Conservation (phyloP, 441 rosid species). For the Gossypium schwendimanii region DNA sequence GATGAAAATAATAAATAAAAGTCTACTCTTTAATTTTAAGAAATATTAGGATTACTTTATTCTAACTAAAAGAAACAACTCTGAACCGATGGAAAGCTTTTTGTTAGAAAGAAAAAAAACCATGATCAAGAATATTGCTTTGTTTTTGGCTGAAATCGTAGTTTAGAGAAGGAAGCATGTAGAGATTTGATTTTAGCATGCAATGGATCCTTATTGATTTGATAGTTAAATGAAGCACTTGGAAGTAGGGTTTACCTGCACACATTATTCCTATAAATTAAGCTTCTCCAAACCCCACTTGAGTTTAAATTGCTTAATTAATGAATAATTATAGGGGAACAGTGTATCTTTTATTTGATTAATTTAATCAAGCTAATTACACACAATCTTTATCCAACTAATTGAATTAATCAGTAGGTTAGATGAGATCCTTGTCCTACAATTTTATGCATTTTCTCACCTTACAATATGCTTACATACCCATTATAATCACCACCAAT, state of each 20-base stretch:
- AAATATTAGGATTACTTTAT: too few relatives aligned
- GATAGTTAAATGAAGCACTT: conserved; percentile 12
- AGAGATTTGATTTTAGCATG: neutral
- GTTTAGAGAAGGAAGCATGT: too few relatives aligned
- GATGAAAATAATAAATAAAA: too few relatives aligned
- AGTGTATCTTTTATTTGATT: conserved; percentile 18
- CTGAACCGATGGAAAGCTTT: too few relatives aligned
- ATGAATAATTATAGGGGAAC: conserved; percentile 9
- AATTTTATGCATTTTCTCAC: conserved; percentile 18
- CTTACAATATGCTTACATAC: neutral
- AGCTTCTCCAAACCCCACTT: conserved; percentile 1
- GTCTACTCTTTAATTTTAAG: too few relatives aligned
- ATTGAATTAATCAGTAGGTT: conserved; percentile 17
- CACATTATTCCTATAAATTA: conserved; percentile 18
- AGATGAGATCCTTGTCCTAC: conserved; percentile 16
- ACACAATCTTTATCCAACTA: conserved; percentile 7
- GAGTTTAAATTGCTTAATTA: neutral
- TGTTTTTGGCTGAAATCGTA: too few relatives aligned
- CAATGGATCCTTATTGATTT: neutral
- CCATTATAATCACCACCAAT: too few relatives aligned
- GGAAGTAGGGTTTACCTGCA: conserved; percentile 23
- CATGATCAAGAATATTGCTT: too few relatives aligned
- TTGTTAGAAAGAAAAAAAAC: too few relatives aligned
- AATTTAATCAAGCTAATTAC: neutral
- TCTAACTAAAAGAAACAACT: too few relatives aligned